Base-by-base conservation (phyloP, 352 stramenopile species). In the Phytopythium cucurbitacearum region DNA sequence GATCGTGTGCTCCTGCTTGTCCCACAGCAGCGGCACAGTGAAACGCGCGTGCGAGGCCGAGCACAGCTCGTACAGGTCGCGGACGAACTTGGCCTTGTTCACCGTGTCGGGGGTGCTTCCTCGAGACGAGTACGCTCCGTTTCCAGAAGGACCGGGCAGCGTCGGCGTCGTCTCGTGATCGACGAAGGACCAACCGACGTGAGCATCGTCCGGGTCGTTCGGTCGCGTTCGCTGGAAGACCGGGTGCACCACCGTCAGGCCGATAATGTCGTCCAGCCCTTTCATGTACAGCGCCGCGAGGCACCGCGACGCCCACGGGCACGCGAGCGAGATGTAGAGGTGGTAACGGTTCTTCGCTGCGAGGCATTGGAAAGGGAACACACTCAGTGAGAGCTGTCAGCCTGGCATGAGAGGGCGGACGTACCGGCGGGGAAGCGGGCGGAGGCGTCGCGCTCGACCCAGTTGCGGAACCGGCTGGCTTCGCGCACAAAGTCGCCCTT, bases 1-100 rank as follows among this genome's bases (percentile, higher is more conserved):
- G 62, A 98, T 98, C 6, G 82, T 97, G 28, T 94, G 67, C 0
- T 69, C 62, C 62, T 97, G 96, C 60, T 94, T 97, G 74, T 99
- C 94, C 74, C 85, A 98, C 11, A 98, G 62, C 0, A 98, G 59
- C 32, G 95, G 96, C 43, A 98, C 94, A 9, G 91, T 92, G 72
- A 94, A 98, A 53, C 97, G 97, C 28, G 79, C 77, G 37, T 60
- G 64, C 7, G 71, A 80, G 10, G 71, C 67, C 37, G 75, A 64
- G 39, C 73, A 74, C 48, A 75, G 59, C 52, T 97, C 80, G 63
- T 97, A 97, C 15, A 98, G 60, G 37, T 97, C 89, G 49, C 88
- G 66, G 8, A 97, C 64, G 55, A 71, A 91, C 37, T 78, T 80
- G 10, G 73, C 71, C 40, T 74, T 66, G 48, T 94, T 76, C 40